These are phyloP conservation scores for Prunus yedoensis DNA, from an alignment of 331 rosid genomes.

Conservation along the genomic window DNA sequence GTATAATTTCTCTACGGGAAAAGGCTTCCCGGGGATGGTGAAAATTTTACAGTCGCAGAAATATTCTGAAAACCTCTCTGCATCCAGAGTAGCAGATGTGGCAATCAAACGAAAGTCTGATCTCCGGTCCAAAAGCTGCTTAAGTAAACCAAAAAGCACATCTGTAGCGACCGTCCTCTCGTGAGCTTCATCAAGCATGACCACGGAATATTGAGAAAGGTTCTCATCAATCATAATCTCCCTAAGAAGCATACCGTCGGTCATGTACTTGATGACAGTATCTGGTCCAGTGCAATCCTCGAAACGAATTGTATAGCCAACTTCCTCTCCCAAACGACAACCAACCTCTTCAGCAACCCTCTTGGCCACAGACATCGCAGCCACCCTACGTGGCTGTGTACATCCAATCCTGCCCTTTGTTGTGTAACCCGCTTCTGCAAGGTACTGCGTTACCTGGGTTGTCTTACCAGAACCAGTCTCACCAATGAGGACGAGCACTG, in stretches of 20 bases:
- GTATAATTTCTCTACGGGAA: constrained; percentile 86
- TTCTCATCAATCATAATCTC: constrained; percentile 78
- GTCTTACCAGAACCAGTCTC: constrained; percentile 98
- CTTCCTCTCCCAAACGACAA: constrained; percentile 90
- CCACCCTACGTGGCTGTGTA: constrained; percentile 96
- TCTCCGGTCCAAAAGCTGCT: constrained; percentile 70
- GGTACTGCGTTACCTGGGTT: constrained; percentile 55
- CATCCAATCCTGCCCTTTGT: constrained; percentile 55
- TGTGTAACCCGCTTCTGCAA: too few relatives aligned
- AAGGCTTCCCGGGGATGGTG: constrained; percentile 81
- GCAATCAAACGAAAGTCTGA: constrained; percentile 80
- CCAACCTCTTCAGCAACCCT: constrained; percentile 97
- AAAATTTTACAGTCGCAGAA: constrained; percentile 77
- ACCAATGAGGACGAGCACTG: constrained; percentile 85
- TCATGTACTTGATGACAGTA: constrained; percentile 92
- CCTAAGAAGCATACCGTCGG: constrained; percentile 91
- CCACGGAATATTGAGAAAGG: constrained; percentile 76
- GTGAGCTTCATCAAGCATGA: constrained; percentile 97
- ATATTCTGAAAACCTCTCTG: constrained; percentile 85
- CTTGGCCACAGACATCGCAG: constrained; percentile 93
- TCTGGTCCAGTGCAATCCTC: constrained; percentile 95
- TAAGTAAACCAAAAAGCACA: constrained; percentile 84
- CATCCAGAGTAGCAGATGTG: constrained; percentile 91
- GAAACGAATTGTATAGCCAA: constrained; percentile 91
- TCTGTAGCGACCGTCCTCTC: constrained; percentile 84